A percentile compares a stretch with the other conserved stretches of the same genome.
Evolutionary conservation across 306 rosid species (phyloP).

Genomic region (Purshia tridentata): DNA sequence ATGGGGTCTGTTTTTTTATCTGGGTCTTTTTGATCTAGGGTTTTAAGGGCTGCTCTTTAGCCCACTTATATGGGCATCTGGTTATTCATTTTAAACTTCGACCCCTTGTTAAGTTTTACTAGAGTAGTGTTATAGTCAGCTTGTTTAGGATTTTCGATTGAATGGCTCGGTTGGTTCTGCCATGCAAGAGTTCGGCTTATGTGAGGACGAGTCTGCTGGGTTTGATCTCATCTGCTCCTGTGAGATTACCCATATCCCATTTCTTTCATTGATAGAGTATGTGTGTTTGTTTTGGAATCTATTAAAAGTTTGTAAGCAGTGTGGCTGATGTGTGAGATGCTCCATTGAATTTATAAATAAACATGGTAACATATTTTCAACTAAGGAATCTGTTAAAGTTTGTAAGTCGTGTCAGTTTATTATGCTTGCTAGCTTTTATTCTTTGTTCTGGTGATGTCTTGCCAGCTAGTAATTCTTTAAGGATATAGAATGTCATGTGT

Average conservation of each 20-base stretch:
- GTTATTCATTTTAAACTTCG: constrained; percentile 17
- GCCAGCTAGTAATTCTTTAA: neutral
- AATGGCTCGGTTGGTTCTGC: constrained; percentile 62
- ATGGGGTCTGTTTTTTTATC: constrained; percentile 20
- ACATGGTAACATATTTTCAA: neutral
- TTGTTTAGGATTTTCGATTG: constrained; percentile 28
- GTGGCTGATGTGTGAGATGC: neutral
- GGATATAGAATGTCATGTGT: neutral
- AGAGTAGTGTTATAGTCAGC: constrained; percentile 1
- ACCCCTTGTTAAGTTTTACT: neutral
- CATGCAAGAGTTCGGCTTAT: constrained; percentile 41
- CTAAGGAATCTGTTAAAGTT: neutral
- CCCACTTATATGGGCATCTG: constrained; percentile 21
- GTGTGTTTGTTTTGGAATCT: neutral
- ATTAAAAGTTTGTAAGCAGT: neutral
- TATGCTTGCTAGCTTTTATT: neutral
- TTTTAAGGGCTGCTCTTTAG: constrained; percentile 19
- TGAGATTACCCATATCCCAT: constrained; percentile 44
- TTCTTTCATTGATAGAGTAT: neutral
- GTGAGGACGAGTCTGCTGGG: constrained; percentile 52
- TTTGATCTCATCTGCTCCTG: constrained; percentile 52
- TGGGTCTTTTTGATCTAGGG: constrained; percentile 41
- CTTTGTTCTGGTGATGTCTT: neutral
- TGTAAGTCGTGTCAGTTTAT: neutral
- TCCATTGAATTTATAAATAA: neutral